A percentile compares a stretch with the other conserved stretches of the same genome.
Conservation (phyloP, 2,329 filamentous ascomycete genomes). For the Beauveria varroae region DNA sequence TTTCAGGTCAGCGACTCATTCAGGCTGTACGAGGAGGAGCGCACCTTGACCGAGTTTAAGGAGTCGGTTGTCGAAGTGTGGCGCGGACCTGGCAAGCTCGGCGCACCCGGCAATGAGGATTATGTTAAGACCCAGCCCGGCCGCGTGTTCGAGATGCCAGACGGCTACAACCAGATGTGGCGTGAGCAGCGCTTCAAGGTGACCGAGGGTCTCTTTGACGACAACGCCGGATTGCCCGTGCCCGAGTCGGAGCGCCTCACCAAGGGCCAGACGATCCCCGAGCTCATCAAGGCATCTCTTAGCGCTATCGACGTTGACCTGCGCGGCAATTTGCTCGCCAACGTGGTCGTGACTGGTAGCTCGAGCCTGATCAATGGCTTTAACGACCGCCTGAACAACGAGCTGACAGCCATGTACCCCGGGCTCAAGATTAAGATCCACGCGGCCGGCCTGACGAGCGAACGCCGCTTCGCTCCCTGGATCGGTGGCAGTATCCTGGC, state of each 20-base stretch:
- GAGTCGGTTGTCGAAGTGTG: constrained; percentile 94
- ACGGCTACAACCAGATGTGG: constrained; percentile 95
- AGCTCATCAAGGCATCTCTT: constrained; percentile 71
- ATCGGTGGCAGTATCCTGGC: constrained; percentile 94
- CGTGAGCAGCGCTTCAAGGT: constrained; percentile 79
- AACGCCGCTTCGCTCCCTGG: constrained; percentile 90
- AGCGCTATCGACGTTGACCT: constrained; percentile 82
- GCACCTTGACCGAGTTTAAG: constrained; percentile 91
- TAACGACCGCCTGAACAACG: constrained; percentile 80
- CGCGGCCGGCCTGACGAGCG: constrained; percentile 75
- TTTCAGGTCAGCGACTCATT: constrained; percentile 60
- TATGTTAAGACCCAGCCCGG: constrained; percentile 64
- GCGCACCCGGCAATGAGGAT: constrained; percentile 64
- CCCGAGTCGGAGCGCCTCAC: constrained; percentile 42
- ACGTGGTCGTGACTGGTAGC: constrained; percentile 89
- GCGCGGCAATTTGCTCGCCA: constrained; percentile 71
- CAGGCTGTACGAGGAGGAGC: constrained; percentile 80
- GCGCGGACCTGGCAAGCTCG: constrained; percentile 68
- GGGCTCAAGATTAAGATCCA: constrained; percentile 82
- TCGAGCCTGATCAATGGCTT: constrained; percentile 84
- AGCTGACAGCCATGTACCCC: constrained; percentile 75
- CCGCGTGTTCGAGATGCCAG: constrained; percentile 92
- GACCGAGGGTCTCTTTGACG: constrained; percentile 86
- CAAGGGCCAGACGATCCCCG: constrained; percentile 73
- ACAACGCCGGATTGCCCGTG: constrained; percentile 59